Conservation (phyloP, 129 eudicot genomes). For the Escallonia herrerae region DNA sequence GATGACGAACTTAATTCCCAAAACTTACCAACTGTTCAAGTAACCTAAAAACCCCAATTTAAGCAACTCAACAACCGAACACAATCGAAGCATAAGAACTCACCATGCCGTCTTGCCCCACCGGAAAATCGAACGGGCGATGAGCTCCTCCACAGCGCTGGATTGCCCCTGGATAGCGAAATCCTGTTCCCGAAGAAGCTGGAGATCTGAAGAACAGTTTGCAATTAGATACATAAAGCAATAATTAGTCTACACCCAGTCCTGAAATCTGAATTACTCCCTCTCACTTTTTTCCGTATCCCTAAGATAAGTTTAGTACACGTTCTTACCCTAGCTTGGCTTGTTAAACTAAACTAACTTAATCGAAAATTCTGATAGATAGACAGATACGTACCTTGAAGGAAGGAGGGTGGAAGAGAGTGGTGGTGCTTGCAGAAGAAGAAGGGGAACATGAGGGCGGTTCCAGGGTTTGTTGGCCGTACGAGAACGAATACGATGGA, state of each 20-base stretch:
- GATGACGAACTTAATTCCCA: not conserved
- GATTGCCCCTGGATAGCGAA: constrained; percentile 18
- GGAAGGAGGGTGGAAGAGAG: constrained; percentile 14
- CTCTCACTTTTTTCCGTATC: too few species aligned
- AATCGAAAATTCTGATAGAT: too few species aligned
- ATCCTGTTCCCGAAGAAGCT: constrained; percentile 38
- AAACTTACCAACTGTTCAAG: not conserved
- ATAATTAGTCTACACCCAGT: too few species aligned
- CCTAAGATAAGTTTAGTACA: too few species aligned
- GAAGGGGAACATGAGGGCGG: constrained; percentile 29
- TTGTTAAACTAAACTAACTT: not conserved
- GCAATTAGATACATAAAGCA: not conserved
- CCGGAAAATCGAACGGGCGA: constrained; percentile 21
- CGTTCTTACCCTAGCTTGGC: too few species aligned
- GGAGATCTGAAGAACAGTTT: constrained; percentile 15
- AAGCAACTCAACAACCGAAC: not conserved
- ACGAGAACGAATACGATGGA: constrained; percentile 29
- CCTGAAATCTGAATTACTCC: too few species aligned
- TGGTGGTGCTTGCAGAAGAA: constrained; percentile 31
- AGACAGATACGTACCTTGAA: constrained; percentile 32
- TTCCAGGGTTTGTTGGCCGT: constrained; percentile 43
- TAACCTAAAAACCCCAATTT: not conserved
- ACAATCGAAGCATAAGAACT: not conserved
- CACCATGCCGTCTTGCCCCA: constrained; percentile 32
- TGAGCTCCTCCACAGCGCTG: constrained; percentile 16